Evolutionary conservation across 2,329 filamentous ascomycete genomes (phyloP).

Genomic region (Daldinia sp.): DNA sequence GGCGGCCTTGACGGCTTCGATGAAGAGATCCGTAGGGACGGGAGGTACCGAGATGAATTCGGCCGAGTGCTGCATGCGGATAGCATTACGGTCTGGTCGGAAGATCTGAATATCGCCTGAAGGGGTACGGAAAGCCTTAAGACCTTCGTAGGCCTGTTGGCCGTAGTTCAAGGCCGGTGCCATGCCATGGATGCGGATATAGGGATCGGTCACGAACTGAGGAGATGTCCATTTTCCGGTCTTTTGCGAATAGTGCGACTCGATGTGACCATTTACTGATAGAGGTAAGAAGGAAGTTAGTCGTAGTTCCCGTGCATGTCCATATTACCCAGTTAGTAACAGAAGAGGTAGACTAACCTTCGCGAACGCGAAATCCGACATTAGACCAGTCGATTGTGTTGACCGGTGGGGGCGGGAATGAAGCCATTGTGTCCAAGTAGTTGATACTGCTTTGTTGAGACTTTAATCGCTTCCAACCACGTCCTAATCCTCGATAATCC

Average conservation of each 20-base stretch:
- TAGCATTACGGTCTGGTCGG: conserved; percentile 84
- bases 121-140: conserved; percentile 91
- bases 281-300: not conserved
- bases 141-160: conserved; percentile 97
- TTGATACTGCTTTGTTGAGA: not conserved
- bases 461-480: not conserved
- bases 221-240: conserved; percentile 81
- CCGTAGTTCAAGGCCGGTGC: conserved; percentile 95
- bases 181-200: conserved; percentile 92
- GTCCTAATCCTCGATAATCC: not conserved
- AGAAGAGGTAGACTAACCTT: conserved; percentile 65
- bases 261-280: conserved; percentile 92
- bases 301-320: not conserved
- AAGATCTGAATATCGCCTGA: conserved; percentile 82
- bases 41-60: conserved; percentile 83
- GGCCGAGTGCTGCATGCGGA: conserved; percentile 84
- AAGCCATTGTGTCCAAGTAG: conserved; percentile 50
- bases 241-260: conserved; percentile 80
- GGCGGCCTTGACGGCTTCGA: conserved; percentile 78
- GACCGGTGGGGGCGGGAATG: conserved; percentile 80
- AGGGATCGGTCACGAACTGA: conserved; percentile 82
- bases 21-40: conserved; percentile 79
- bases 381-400: conserved; percentile 92
- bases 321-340: not conserved
- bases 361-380: conserved; percentile 89